phyloP scores from a whole-genome alignment of 164 flowering plant genomes.

The Santalum album region DNA sequence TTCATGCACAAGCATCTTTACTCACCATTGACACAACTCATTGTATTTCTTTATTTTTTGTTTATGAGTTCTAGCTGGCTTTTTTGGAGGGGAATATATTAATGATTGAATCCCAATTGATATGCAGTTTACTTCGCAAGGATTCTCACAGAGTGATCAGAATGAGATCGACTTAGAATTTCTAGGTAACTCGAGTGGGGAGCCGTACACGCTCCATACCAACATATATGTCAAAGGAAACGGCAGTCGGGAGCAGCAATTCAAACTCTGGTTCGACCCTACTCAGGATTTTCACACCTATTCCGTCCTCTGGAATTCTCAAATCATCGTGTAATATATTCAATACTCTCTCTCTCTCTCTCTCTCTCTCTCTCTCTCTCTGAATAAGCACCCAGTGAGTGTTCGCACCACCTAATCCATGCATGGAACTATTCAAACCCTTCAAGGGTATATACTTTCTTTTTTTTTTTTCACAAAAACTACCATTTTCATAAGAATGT shows the following conservation, averaged over 20 bases:
- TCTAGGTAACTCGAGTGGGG: not conserved
- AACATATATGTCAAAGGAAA: not conserved
- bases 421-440: too few species aligned
- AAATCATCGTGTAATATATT: not conserved
- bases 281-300: not conserved
- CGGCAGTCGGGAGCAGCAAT: not conserved
- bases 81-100: too few species aligned
- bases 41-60: too few species aligned
- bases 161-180: not conserved
- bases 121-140: not conserved
- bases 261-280: not conserved
- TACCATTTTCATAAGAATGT: not conserved
- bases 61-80: too few species aligned
- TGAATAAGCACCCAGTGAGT: not conserved
- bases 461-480: too few species aligned
- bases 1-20: too few species aligned
- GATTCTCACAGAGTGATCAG: not conserved
- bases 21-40: too few species aligned
- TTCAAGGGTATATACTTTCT: too few species aligned
- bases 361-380: not conserved
- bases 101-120: not conserved
- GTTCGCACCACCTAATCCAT: too few species aligned
- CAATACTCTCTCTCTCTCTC: not conserved
- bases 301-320: not conserved
- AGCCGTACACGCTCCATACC: not conserved